Evolutionary conservation across 1,284 basidiomycete species (phyloP), one percentile per base, ranked within the genome.

Genomic region (Athelia psychrophila): DNA sequence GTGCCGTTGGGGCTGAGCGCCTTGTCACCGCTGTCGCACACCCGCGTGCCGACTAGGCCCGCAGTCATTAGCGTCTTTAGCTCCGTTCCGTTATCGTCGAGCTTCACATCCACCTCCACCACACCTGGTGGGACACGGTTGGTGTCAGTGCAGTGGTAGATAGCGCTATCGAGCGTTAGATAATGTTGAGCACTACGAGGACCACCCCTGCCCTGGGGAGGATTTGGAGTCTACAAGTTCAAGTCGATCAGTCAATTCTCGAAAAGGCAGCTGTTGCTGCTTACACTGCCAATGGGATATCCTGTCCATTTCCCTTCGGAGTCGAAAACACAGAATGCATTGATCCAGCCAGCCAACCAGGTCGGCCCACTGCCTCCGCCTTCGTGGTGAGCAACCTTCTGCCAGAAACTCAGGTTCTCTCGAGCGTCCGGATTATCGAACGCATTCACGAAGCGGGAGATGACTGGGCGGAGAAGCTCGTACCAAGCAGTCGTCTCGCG

Each of bases 21-120:
- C 15, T 64, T 64, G 49, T 66, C 63, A 36, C 61, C 66, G 18
- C 59, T 66, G 24, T 68, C 67, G 47, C 66, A 70, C 19, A 72
- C 63, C 45, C 58, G 57, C 13, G 60, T 58, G 1, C 69, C 75
- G 9, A 78, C 57, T 16, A 67, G 63, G 0, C 78, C 78, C 0
- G 75, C 73, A 3, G 74, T 62, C 59, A 79, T 63, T 48, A 65
- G 57, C 48, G 67, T 67, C 16, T 72, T 57, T 32, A 68, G 54
- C 10, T 53, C 2, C 22, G 51, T 46, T 1, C 71, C 72, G 42
- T 68, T 65, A 44, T 77, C 75, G 27, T 67, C 56, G 10, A 79
- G 48, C 16, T 51, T 58, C 24, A 79, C 70, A 27, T 74, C 64
- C 24, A 77, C 59, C 42, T 70, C 66, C 30, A 60, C 64, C 45